A percentile compares a stretch with the other conserved stretches of the same genome.
Evolutionary conservation across 352 stramenopile species (phyloP).

Genomic region (Thalassiosira livingstoniorum): DNA sequence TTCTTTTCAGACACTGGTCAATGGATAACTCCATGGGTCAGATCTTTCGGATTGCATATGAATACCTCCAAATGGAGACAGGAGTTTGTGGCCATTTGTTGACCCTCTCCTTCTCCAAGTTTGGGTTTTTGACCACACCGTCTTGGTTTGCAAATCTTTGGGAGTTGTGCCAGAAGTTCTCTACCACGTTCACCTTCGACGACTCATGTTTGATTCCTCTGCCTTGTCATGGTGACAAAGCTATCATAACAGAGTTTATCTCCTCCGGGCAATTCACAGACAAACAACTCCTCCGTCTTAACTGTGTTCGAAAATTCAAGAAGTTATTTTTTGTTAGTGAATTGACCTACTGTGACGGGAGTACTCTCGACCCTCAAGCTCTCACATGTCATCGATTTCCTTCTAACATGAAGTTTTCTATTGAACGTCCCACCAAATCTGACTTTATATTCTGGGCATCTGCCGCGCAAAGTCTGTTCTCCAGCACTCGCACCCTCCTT

Average conservation of each 20-base stretch:
- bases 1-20: constrained; percentile 2
- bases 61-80: constrained; percentile 17
- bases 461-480: too few species aligned
- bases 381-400: background rate
- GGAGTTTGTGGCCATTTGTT: background rate
- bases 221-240: background rate
- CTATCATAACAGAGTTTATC: background rate
- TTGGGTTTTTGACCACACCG: constrained; percentile 1
- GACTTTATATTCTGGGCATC: constrained; percentile 17
- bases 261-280: too few species aligned
- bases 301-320: constrained; percentile 12
- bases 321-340: constrained; percentile 9
- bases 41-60: background rate
- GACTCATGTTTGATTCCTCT: background rate
- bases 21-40: background rate
- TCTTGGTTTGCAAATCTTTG: constrained; percentile 31
- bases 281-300: background rate
- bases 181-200: background rate
- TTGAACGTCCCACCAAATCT: background rate
- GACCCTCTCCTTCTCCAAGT: background rate
- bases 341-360: background rate
- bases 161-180: background rate
- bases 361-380: background rate
- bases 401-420: background rate
- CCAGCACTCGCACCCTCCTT: too few species aligned